These are phyloP conservation scores for Colletotrichum sp. DNA, from an alignment of 2,329 filamentous ascomycete genomes.

Conservation along the genomic window DNA sequence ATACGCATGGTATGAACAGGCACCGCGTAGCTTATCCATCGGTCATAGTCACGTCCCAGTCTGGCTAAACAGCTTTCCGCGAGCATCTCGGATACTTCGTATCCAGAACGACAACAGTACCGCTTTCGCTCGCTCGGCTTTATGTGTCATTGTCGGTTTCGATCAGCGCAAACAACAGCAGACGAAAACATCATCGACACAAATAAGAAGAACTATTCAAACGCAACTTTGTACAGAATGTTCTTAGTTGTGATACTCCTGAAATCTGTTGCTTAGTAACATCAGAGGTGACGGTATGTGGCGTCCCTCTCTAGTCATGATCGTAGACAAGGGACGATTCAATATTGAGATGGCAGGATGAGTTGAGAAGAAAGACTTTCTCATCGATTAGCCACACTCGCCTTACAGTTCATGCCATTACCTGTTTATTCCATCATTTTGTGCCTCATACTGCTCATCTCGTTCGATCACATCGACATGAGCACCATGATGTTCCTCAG, in stretches of 20 bases:
- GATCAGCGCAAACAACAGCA: not conserved
- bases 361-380: not conserved
- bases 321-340: not conserved
- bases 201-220: not conserved
- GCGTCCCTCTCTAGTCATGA: not conserved
- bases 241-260: not conserved
- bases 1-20: not conserved
- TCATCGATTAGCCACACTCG: not conserved
- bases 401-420: not conserved
- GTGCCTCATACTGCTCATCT: not conserved
- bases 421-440: not conserved
- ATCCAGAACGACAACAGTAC: not conserved
- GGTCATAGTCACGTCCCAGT: not conserved
- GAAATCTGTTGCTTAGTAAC: not conserved
- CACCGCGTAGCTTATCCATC: not conserved
- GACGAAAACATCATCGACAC: not conserved
- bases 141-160: not conserved
- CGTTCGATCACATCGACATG: not conserved
- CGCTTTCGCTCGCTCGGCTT: not conserved
- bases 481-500: not conserved
- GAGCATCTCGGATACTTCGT: not conserved
- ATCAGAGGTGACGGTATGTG: not conserved
- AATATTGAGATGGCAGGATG: not conserved
- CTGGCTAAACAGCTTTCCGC: not conserved
- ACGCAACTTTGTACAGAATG: not conserved